Percentiles rank a stretch among this genome's conserved stretches.
Conservation (phyloP, 2,329 filamentous ascomycete species). For the Byssochlamys sp. region DNA sequence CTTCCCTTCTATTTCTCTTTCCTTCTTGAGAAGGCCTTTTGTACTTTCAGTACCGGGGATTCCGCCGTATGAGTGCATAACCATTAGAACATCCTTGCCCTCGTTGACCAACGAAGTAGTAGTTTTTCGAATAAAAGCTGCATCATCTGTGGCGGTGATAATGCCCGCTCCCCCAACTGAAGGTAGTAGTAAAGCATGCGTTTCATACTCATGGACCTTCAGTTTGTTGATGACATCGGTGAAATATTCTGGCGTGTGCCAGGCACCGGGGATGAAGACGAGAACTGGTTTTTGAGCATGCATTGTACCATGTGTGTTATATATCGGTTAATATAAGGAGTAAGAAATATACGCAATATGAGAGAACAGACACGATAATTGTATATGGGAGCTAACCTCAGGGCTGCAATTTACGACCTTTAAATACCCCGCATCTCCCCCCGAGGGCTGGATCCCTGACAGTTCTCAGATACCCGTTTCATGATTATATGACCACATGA, state of each 20-base stretch:
- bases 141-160: conserved; percentile 23
- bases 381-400: too few species aligned
- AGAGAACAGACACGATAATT: too few species aligned
- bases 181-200: conserved; percentile 18
- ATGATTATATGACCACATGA: too few species aligned
- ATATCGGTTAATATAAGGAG: too few species aligned
- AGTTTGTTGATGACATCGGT: conserved; percentile 18
- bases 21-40: conserved; percentile 19
- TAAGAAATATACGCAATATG: too few species aligned
- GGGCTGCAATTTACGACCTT: too few species aligned
- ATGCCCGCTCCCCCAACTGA: conserved; percentile 16
- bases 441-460: too few species aligned
- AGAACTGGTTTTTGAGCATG: conserved; percentile 20
- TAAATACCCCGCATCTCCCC: too few species aligned
- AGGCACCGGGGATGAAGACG: conserved; percentile 28
- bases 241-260: conserved; percentile 22
- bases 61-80: conserved; percentile 30
- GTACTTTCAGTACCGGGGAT: conserved; percentile 19
- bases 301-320: not conserved
- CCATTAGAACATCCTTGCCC: conserved; percentile 24
- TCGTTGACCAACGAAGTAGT: conserved; percentile 16
- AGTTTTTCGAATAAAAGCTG: conserved; percentile 16
- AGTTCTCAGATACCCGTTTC: too few species aligned
- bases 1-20: conserved; percentile 17
- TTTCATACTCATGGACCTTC: conserved; percentile 20